A percentile compares a stretch with the other conserved stretches of the same genome.
These are phyloP conservation scores for Wickerhamiella alocasiicola DNA, from an alignment of 805 yeast genomes.

Conservation along the genomic window DNA sequence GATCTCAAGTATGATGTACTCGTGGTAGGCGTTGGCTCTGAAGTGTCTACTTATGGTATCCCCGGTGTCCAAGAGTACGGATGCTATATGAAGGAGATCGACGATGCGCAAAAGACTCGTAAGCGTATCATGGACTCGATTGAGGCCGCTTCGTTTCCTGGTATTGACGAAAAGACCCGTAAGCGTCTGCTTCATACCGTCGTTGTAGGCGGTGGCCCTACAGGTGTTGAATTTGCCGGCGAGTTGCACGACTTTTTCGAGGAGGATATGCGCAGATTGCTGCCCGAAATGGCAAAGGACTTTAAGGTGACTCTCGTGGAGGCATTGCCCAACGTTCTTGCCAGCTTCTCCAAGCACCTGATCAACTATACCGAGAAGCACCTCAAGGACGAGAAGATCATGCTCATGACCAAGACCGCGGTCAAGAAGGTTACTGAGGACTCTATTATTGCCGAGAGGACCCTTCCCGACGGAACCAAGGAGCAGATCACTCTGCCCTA, in stretches of 20 bases:
- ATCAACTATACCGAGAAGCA: conserved; percentile 65
- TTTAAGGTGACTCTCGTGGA: conserved; percentile 76
- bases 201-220: conserved; percentile 98
- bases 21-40: conserved; percentile 90
- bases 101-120: conserved; percentile 78
- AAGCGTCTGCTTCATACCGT: conserved; percentile 74
- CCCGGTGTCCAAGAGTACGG: conserved; percentile 86
- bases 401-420: conserved; percentile 72
- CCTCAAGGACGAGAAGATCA: conserved; percentile 54
- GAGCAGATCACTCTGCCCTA: conserved; percentile 60
- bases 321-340: conserved; percentile 79
- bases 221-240: conserved; percentile 97
- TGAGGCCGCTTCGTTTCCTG: conserved; percentile 77
- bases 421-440: conserved; percentile 71
- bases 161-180: conserved; percentile 57
- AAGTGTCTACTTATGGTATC: conserved; percentile 86
- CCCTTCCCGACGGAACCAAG: conserved; percentile 53
- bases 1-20: conserved; percentile 63
- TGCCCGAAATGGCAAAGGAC: conserved; percentile 74
- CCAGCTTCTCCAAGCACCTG: conserved; percentile 33
- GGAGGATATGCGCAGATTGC: conserved; percentile 80
- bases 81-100: conserved; percentile 76
- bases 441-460: conserved; percentile 56
- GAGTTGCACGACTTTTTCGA: conserved; percentile 89
- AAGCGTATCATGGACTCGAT: conserved; percentile 71